Evolutionary conservation across 164 flowering plant species (phyloP).

Genomic region (Sedum album): DNA sequence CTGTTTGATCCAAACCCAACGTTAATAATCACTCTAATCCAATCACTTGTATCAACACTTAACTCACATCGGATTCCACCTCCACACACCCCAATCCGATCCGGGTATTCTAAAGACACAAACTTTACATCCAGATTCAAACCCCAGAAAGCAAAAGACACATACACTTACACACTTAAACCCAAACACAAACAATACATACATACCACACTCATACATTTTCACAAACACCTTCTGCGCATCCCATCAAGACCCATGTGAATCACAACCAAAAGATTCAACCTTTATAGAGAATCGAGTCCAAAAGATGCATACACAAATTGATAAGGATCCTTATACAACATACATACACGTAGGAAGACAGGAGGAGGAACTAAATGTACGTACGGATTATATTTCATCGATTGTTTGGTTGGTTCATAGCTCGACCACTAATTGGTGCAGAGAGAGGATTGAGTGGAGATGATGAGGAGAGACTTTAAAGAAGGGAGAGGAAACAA

Average conservation of each 20-base stretch:
- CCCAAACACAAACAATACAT: not conserved
- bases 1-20: conserved; percentile 5
- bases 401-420: not conserved
- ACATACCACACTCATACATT: conserved; percentile 1
- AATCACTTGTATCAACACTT: not conserved
- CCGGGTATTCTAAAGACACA: conserved; percentile 5
- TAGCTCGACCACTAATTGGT: conserved; percentile 1
- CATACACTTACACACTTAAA: too few relatives aligned
- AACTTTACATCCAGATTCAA: conserved; percentile 6
- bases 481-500: not conserved
- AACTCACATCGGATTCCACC: conserved; percentile 9
- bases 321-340: not conserved
- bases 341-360: not conserved
- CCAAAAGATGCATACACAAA: not conserved
- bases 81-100: conserved; percentile 7
- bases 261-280: conserved; percentile 4
- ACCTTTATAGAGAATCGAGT: conserved; percentile 3
- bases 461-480: conserved; percentile 8
- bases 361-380: too few relatives aligned
- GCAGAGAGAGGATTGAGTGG: not conserved
- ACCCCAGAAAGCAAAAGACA: conserved; percentile 2
- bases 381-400: not conserved
- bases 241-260: conserved; percentile 6
- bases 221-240: not conserved
- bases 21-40: not conserved